Percentiles rank a stretch among this genome's conserved stretches.
Conservation (phyloP, 2,329 filamentous ascomycete species). For the Fusarium haematococcum region DNA sequence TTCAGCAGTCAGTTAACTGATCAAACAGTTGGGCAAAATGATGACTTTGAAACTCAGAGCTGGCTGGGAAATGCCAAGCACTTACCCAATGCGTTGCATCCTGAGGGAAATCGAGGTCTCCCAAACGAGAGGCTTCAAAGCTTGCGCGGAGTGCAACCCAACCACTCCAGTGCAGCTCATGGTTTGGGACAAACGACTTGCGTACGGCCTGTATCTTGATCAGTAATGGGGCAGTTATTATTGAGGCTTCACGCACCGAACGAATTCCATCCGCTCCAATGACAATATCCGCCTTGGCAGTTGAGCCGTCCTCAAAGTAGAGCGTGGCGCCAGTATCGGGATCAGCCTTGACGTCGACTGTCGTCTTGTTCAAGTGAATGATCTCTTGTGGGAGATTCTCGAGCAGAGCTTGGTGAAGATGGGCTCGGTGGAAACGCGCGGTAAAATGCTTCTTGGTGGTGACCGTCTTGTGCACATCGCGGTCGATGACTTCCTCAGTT, state of each 20-base stretch:
- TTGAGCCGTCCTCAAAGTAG: constrained; percentile 61
- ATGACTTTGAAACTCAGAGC: not conserved
- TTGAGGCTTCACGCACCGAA: constrained; percentile 46
- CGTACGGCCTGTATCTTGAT: constrained; percentile 44
- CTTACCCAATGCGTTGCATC: constrained; percentile 55
- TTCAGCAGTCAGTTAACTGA: not conserved
- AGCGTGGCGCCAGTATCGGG: constrained; percentile 46
- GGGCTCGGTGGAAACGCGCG: constrained; percentile 59
- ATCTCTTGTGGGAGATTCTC: constrained; percentile 55
- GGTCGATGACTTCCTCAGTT: constrained; percentile 36
- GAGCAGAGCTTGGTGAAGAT: constrained; percentile 61
- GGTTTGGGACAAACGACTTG: constrained; percentile 56
- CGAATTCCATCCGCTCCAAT: constrained; percentile 67
- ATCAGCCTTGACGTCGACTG: constrained; percentile 50
- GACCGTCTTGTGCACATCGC: constrained; percentile 49
- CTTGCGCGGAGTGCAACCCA: constrained; percentile 59
- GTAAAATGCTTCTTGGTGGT: constrained; percentile 59
- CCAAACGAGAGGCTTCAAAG: constrained; percentile 55
- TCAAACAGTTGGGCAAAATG: too few relatives aligned
- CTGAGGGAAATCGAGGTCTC: constrained; percentile 53
- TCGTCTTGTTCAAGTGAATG: constrained; percentile 58
- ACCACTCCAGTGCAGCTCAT: constrained; percentile 56
- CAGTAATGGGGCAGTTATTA: not conserved
- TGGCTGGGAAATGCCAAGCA: not conserved
- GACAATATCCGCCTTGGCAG: constrained; percentile 58